Percentiles rank a stretch among this genome's conserved stretches.
These are phyloP conservation scores for Botrytis hyacinthi DNA, from an alignment of 2,329 filamentous ascomycete species.

Conservation along the genomic window DNA sequence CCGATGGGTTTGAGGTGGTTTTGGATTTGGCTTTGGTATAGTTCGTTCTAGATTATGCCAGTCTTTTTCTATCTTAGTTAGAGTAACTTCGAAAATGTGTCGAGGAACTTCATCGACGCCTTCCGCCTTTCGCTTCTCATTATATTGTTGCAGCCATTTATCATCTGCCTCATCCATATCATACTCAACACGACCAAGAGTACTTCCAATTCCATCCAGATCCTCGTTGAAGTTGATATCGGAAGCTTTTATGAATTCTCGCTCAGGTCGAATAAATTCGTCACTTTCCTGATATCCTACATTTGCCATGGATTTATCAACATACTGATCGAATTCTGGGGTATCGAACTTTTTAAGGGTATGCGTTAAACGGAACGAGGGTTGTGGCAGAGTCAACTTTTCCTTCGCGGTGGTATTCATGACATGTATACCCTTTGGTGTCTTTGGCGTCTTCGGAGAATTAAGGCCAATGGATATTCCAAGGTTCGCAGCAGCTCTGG, in stretches of 20 bases:
- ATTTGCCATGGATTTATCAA: conserved; percentile 93
- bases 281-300: conserved; percentile 96
- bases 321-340: conserved; percentile 84
- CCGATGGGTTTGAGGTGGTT: conserved; percentile 90
- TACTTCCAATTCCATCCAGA: conserved; percentile 48
- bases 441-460: conserved; percentile 45
- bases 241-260: conserved; percentile 63
- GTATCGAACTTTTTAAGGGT: conserved; percentile 80
- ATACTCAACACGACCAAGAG: conserved; percentile 86
- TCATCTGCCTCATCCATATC: conserved; percentile 99
- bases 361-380: conserved; percentile 72
- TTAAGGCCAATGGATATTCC: conserved; percentile 24
- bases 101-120: conserved; percentile 82
- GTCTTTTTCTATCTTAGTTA: conserved; percentile 98
- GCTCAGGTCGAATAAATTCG: conserved; percentile 75
- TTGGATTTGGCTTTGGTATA: conserved; percentile 95
- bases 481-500: conserved; percentile 43
- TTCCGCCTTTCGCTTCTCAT: conserved; percentile 69
- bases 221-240: conserved; percentile 62
- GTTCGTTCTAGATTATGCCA: conserved; percentile 95
- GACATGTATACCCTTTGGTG: conserved; percentile 68
- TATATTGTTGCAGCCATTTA: conserved; percentile 87
- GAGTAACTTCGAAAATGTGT: conserved; percentile 94
- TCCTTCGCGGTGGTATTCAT: conserved; percentile 79
- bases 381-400: conserved; percentile 72